Evolutionary conservation across 768 basidiomycete species (phyloP).

Genomic region (Leccinum subgranulosum): DNA sequence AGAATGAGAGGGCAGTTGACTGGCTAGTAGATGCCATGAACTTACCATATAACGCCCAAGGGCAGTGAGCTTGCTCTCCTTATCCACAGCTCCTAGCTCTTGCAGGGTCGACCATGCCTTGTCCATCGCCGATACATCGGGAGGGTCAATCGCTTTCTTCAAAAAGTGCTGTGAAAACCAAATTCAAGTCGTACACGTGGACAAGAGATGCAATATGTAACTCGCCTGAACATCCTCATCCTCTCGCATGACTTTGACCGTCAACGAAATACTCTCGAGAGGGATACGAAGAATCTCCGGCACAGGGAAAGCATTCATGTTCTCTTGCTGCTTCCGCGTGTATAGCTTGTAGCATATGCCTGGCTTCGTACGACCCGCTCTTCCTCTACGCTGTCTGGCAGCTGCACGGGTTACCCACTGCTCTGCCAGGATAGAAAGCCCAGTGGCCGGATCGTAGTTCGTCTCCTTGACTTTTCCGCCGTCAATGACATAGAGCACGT

Average conservation of each 20-base stretch:
- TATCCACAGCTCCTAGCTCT: constrained; percentile 75
- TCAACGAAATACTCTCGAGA: constrained; percentile 75
- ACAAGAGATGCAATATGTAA: constrained; percentile 18
- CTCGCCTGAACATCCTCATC: constrained; percentile 72
- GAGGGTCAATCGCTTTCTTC: constrained; percentile 79
- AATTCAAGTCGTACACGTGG: background rate
- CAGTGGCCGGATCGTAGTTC: constrained; percentile 63
- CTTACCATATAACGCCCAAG: constrained; percentile 77
- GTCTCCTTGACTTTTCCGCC: constrained; percentile 84
- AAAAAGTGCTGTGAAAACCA: constrained; percentile 51
- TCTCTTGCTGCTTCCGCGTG: constrained; percentile 65
- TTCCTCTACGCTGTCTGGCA: constrained; percentile 79
- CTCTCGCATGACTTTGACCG: constrained; percentile 77
- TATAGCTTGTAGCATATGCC: constrained; percentile 89
- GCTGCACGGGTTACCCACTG: constrained; percentile 77
- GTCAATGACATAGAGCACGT: constrained; percentile 83
- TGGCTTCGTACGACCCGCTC: constrained; percentile 83
- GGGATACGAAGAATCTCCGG: constrained; percentile 91
- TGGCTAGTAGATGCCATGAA: background rate
- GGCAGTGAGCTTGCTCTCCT: constrained; percentile 65
- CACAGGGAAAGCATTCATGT: constrained; percentile 67
- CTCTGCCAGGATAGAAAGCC: constrained; percentile 76
- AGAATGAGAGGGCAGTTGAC: background rate
- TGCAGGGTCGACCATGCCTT: constrained; percentile 69
- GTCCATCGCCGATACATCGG: constrained; percentile 70